Evolutionary conservation across 2,329 filamentous ascomycete genomes (phyloP).

Genomic region (Pestalotiopsis sp.): DNA sequence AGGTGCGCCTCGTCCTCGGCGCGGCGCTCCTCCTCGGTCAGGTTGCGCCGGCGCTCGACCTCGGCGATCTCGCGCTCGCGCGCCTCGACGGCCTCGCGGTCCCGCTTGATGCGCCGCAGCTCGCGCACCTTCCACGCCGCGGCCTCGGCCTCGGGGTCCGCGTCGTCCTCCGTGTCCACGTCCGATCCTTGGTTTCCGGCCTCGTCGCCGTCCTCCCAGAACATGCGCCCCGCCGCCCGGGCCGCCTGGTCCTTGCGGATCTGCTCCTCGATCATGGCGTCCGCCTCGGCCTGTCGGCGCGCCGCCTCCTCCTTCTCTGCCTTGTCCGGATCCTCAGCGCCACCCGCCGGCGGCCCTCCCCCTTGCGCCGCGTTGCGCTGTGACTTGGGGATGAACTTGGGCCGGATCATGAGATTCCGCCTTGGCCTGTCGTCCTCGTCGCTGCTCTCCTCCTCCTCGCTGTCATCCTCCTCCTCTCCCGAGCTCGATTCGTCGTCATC

Average conservation of each 20-base stretch:
- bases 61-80: conserved; percentile 86
- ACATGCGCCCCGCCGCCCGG: conserved; percentile 74
- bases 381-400: conserved; percentile 65
- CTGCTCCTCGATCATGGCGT: conserved; percentile 85
- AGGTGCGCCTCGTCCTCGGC: conserved; percentile 83
- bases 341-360: conserved; percentile 14
- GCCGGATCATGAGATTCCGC: conserved; percentile 60
- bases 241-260: conserved; percentile 80
- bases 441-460: conserved; percentile 45
- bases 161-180: conserved; percentile 85
- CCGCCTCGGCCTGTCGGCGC: conserved; percentile 70
- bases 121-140: conserved; percentile 95
- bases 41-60: conserved; percentile 82
- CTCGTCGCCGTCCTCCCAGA: conserved; percentile 77
- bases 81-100: conserved; percentile 81
- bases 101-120: conserved; percentile 83
- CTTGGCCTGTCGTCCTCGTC: conserved; percentile 61
- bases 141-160: conserved; percentile 85
- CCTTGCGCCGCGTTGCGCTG: conserved; percentile 44
- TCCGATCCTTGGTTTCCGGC: conserved; percentile 62
- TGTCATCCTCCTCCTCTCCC: conserved; percentile 36
- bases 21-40: conserved; percentile 83
- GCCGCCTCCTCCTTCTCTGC: conserved; percentile 60
- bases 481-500: conserved; percentile 22
- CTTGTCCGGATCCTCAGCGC: conserved; percentile 39